Evolutionary conservation across 1,284 basidiomycete genomes (phyloP), one percentile per base, ranked within the genome.

Genomic region (Coniophora puteana): DNA sequence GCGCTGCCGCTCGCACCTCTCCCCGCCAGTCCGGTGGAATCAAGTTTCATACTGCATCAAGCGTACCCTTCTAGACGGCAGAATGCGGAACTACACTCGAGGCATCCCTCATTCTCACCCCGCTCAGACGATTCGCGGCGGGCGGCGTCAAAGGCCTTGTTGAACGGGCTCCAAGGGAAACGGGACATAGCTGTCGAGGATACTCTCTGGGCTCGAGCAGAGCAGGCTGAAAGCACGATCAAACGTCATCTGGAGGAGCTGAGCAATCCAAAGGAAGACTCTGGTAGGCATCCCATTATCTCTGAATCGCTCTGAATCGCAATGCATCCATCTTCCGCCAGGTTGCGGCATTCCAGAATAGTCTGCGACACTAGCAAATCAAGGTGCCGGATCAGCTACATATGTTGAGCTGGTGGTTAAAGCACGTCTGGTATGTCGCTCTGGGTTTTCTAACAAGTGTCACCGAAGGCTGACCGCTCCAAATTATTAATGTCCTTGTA

Each of bases 221-320:
- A 88, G 49, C 91, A 93, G 57, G 92, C 90, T 0, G 83, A 92
- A 55, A 90, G 87, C 53, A 87, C 91, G 6, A 92, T 89, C 2
- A 81, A 89, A 56, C 74, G 85, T 43, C 65, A 93, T 28, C 61
- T 92, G 36, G 89, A n/a, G n/a, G n/a, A 91, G 57, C 69, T 91
- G 17, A 83, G 86, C 16, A 85, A 89, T 47, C 76, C 83, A 13
- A 83, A 88, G 39, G 79, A 78, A 23, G 80, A 83, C 38, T 67
- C 59, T 29, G 51, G 62, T 39, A 68, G 65, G 38, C 65, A 76
- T 44, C 71, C 75, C n/a, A 63, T 69, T 13, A 70, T 83, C 12
- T 78, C 80, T 2, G 57, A 68, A 16, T 78, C 80, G 0, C 58
- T 86, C 24, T 52, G 20, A 78, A 71, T 54, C 74, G 73, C 48